These are phyloP conservation scores for Ophiosphaerella narmari DNA, from an alignment of 2,329 filamentous ascomycete genomes.

Conservation along the genomic window DNA sequence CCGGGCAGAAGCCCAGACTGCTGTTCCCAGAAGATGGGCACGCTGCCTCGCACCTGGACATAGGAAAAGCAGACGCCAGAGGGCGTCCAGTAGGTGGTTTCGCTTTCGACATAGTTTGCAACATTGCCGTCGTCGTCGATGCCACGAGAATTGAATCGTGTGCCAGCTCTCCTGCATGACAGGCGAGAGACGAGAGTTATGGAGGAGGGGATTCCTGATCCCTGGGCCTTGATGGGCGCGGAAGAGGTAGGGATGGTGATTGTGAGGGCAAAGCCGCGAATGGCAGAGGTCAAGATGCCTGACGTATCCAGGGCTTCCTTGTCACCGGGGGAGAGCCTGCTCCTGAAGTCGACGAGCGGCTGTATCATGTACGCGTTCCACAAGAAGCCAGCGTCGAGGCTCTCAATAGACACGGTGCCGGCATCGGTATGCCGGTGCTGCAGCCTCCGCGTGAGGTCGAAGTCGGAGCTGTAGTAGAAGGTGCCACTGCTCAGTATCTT, in stretches of 20 bases:
- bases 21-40: slow-evolving; percentile 98
- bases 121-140: slow-evolving; percentile 98
- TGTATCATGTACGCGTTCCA: slow-evolving; percentile 99
- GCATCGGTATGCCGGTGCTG: slow-evolving; percentile 85
- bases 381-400: slow-evolving; percentile 87
- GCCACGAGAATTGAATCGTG: slow-evolving; percentile 93
- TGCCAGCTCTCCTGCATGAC: slow-evolving; percentile 88
- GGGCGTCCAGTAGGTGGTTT: slow-evolving; percentile 88
- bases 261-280: slow-evolving; percentile 88
- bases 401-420: slow-evolving; percentile 85
- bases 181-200: slow-evolving; percentile 90
- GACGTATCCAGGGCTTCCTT: slow-evolving; percentile 81
- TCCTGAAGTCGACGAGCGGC: slow-evolving; percentile 86
- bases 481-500: slow-evolving; percentile 91
- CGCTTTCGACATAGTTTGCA: slow-evolving; percentile 98
- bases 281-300: slow-evolving; percentile 87
- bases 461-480: slow-evolving; percentile 99
- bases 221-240: slow-evolving; percentile 69
- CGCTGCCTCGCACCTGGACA: slow-evolving; percentile 87
- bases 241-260: slow-evolving; percentile 79
- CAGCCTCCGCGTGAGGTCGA: slow-evolving; percentile 90
- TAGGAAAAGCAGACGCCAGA: slow-evolving; percentile 85
- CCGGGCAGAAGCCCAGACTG: slow-evolving; percentile 83
- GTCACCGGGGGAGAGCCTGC: slow-evolving; percentile 74
- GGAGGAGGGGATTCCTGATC: slow-evolving; percentile 76